These are phyloP conservation scores for Aspergillus brasiliensis DNA, from an alignment of 2,329 filamentous ascomycete genomes.

Conservation along the genomic window DNA sequence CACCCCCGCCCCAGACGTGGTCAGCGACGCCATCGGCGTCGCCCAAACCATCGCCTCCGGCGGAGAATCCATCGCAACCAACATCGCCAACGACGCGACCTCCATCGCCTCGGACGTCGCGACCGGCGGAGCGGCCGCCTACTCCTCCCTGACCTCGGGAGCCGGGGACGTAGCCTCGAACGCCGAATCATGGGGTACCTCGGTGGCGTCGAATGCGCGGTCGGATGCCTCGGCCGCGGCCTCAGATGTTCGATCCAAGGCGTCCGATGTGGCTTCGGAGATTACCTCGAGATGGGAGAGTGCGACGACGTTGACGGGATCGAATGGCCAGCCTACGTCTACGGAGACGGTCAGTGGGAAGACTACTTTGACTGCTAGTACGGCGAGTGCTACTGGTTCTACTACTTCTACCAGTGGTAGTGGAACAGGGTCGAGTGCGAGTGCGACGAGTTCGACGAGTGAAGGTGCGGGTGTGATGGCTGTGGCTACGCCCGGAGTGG, in stretches of 20 bases:
- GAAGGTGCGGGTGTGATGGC: constrained; percentile 25
- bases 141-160: not conserved
- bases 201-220: constrained; percentile 11
- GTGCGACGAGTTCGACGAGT: constrained; percentile 14
- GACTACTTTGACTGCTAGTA: constrained; percentile 23
- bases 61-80: not conserved
- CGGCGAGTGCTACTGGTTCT: constrained; percentile 16
- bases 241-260: constrained; percentile 18
- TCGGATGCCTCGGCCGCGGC: constrained; percentile 9
- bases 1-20: not conserved
- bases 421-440: constrained; percentile 1
- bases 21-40: not conserved
- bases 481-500: constrained; percentile 10
- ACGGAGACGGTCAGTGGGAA: constrained; percentile 6
- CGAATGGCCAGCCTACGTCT: not conserved
- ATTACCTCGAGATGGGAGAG: constrained; percentile 1
- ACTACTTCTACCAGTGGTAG: not conserved
- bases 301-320: not conserved
- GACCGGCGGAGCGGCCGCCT: not conserved
- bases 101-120: constrained; percentile 11
- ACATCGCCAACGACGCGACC: not conserved
- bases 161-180: constrained; percentile 16
- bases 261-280: not conserved
- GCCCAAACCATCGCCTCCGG: constrained; percentile 10
- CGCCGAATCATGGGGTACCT: constrained; percentile 15